Conservation (phyloP, 345 rosid genomes). For the Linum trigynum region DNA sequence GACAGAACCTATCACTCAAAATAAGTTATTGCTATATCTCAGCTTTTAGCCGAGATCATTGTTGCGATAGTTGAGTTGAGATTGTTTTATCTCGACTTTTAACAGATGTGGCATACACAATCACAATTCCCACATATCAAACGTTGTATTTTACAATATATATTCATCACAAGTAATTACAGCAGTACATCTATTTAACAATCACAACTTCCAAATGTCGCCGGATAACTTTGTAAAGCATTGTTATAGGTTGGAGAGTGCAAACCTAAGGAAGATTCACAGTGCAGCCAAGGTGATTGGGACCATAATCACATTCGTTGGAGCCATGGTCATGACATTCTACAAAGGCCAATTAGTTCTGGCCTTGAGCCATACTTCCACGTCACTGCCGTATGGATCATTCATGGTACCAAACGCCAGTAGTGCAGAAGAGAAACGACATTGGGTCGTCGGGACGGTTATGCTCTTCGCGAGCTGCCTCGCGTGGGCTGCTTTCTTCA, state of each 20-base stretch:
- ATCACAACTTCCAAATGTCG: not conserved
- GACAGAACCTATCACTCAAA: too few species aligned
- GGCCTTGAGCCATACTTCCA: slow-evolving; percentile 25
- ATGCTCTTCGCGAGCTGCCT: slow-evolving; percentile 49
- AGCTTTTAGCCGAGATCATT: too few species aligned
- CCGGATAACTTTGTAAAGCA: too few species aligned
- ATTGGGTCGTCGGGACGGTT: slow-evolving; percentile 60
- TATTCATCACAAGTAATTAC: too few species aligned
- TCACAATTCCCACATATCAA: too few species aligned
- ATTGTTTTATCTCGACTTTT: too few species aligned
- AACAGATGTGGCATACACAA: too few species aligned
- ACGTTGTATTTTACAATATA: too few species aligned
- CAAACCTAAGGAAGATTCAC: slow-evolving; percentile 43
- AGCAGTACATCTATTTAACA: too few species aligned
- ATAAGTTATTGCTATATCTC: too few species aligned
- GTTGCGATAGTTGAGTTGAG: too few species aligned
- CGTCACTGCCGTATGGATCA: not conserved
- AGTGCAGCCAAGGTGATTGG: slow-evolving; percentile 73
- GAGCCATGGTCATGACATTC: slow-evolving; percentile 96
- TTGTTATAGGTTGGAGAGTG: slow-evolving; percentile 51
- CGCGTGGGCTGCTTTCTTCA: slow-evolving; percentile 73
- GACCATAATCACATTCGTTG: slow-evolving; percentile 56
- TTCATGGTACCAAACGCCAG: slow-evolving; percentile 20
- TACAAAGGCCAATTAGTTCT: slow-evolving; percentile 50
- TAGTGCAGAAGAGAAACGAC: slow-evolving; percentile 17